Conservation (phyloP, 768 basidiomycete species). For the Boletus rubroflammeus region DNA sequence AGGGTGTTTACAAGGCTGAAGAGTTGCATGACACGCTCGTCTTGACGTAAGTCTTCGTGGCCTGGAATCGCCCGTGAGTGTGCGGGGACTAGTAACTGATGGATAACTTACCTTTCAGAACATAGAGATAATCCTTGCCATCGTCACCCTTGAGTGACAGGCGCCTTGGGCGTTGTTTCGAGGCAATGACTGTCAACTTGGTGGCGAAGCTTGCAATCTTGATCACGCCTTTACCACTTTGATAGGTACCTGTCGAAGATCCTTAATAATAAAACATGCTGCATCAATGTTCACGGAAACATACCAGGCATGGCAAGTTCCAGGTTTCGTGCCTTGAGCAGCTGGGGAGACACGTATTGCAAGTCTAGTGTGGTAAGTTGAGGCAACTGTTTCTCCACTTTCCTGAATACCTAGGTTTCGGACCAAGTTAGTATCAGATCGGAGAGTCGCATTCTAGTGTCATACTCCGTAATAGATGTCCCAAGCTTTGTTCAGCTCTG, state of each 20-base stretch:
- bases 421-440: constrained; percentile 1
- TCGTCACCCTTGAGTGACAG: constrained; percentile 86
- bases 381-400: constrained; percentile 91
- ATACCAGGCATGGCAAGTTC: constrained; percentile 95
- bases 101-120: constrained; percentile 68
- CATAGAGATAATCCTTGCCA: constrained; percentile 88
- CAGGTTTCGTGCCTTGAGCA: constrained; percentile 84
- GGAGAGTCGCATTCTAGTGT: not conserved
- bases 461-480: constrained; percentile 94
- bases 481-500: constrained; percentile 96
- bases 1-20: constrained; percentile 96
- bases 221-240: constrained; percentile 79
- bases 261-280: not conserved
- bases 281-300: not conserved
- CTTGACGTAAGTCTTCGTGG: constrained; percentile 97
- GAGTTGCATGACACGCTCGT: constrained; percentile 98
- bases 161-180: constrained; percentile 93
- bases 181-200: constrained; percentile 89
- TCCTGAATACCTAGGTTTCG: constrained; percentile 78
- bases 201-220: constrained; percentile 82
- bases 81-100: not conserved
- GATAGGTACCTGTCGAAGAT: constrained; percentile 71
- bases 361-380: constrained; percentile 86
- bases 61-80: constrained; percentile 43
- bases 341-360: constrained; percentile 93